phyloP scores from a whole-genome alignment of 1,139 yeast species.

The Yamadazyma atlantica region DNA sequence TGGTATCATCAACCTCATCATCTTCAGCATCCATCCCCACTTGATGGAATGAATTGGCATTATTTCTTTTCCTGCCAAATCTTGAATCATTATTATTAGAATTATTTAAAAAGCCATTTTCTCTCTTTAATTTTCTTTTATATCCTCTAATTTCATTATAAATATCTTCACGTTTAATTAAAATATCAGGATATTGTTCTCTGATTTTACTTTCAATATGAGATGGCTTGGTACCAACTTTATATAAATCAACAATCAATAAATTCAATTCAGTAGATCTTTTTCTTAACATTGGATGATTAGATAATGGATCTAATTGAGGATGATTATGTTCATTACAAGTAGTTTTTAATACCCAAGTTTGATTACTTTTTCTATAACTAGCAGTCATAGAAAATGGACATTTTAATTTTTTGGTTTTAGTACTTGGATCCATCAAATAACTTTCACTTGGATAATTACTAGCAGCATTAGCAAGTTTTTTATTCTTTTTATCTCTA shows the following conservation, averaged over 20 bases:
- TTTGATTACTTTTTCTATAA: slow-evolving; percentile 47
- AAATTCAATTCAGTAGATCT: slow-evolving; percentile 53
- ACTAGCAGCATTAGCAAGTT: slow-evolving; percentile 14
- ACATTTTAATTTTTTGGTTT: slow-evolving; percentile 54
- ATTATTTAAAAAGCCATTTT: slow-evolving; percentile 25
- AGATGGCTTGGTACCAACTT: slow-evolving; percentile 58
- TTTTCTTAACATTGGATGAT: slow-evolving; percentile 59
- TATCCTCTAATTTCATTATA: slow-evolving; percentile 61
- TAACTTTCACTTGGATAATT: slow-evolving; percentile 33
- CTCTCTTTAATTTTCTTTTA: slow-evolving; percentile 52
- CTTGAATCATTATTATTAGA: slow-evolving; percentile 12
- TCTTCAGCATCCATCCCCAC: slow-evolving; percentile 32
- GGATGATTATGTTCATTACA: slow-evolving; percentile 62
- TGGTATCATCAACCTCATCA: slow-evolving; percentile 24
- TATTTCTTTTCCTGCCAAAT: slow-evolving; percentile 19
- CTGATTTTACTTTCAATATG: slow-evolving; percentile 54
- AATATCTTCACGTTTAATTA: slow-evolving; percentile 57
- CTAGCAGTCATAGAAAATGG: slow-evolving; percentile 61
- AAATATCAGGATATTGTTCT: slow-evolving; percentile 54
- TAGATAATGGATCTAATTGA: slow-evolving; percentile 54
- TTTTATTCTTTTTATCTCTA: slow-evolving; percentile 50
- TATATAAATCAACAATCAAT: slow-evolving; percentile 52
- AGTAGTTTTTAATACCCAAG: slow-evolving; percentile 55
- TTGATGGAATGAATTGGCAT: slow-evolving; percentile 33
- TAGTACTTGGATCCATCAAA: slow-evolving; percentile 43